A percentile compares a stretch with the other conserved stretches of the same genome.
Evolutionary conservation across 1,284 basidiomycete genomes (phyloP).

Genomic region (Marasmius fiardii): DNA sequence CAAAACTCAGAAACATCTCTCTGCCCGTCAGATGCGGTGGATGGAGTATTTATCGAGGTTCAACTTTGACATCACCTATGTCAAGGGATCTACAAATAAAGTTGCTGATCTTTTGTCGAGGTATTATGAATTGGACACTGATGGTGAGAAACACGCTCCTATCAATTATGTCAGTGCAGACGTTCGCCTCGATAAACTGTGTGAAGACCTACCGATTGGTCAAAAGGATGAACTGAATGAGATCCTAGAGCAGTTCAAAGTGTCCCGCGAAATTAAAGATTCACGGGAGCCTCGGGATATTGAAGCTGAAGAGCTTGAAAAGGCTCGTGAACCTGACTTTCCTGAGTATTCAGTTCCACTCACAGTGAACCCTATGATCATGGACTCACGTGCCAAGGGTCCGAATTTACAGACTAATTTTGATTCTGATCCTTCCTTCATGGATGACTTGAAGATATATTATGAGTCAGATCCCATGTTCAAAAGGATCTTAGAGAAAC

Average conservation of each 20-base stretch:
- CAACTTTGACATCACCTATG: slow-evolving; percentile 10
- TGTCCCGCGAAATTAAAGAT: neutral
- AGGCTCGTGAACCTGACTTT: neutral
- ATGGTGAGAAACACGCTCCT: neutral
- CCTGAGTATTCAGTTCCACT: neutral
- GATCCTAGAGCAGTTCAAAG: neutral
- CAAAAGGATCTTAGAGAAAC: neutral
- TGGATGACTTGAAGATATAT: neutral
- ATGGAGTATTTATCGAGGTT: slow-evolving; percentile 12
- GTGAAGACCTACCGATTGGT: slow-evolving; percentile 11
- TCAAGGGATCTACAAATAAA: slow-evolving; percentile 6
- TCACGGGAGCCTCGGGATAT: neutral
- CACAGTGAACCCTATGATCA: neutral
- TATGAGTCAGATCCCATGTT: neutral
- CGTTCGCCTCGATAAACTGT: neutral
- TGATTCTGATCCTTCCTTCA: neutral
- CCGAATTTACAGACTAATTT: neutral
- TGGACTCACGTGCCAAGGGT: neutral
- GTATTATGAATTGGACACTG: slow-evolving; percentile 8
- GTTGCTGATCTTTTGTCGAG: slow-evolving; percentile 9
- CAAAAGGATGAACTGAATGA: neutral
- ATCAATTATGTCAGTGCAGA: too few species aligned
- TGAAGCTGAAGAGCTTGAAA: too few species aligned
- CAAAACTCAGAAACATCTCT: slow-evolving; percentile 7
- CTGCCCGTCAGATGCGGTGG: slow-evolving; percentile 7